phyloP scores from a whole-genome alignment of 495 filamentous ascomycete species.

The Aspergillus heteromorphus region DNA sequence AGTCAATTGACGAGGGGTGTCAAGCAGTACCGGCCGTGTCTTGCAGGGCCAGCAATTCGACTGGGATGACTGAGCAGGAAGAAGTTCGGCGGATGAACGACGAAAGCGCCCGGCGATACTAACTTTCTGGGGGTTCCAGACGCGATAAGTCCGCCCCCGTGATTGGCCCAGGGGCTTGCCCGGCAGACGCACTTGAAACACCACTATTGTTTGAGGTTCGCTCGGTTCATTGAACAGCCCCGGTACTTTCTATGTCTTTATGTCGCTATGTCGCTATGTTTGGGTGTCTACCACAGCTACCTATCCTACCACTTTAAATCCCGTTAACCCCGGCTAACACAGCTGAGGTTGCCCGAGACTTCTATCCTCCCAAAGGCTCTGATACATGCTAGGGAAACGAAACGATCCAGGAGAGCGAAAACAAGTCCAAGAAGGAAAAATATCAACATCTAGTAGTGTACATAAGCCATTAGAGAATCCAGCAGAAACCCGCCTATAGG shows the following conservation, averaged over 20 bases:
- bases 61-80: background rate
- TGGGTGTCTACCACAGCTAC: too few species aligned
- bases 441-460: constrained; percentile 28
- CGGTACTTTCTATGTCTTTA: background rate
- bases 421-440: background rate
- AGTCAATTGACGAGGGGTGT: background rate
- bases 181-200: background rate
- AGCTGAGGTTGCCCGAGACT: too few species aligned
- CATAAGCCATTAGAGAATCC: constrained; percentile 21
- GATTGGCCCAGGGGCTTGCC: constrained; percentile 3
- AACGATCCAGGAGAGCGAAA: background rate
- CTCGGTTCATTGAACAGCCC: background rate
- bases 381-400: background rate
- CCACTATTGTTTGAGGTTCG: background rate
- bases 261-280: too few species aligned
- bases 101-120: background rate
- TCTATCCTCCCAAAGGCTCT: background rate
- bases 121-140: background rate
- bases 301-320: too few species aligned
- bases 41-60: background rate
- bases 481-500: background rate
- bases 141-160: constrained; percentile 10
- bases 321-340: too few species aligned
- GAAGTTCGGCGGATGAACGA: background rate
- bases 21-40: background rate